Percentiles rank a stretch among this genome's conserved stretches.
phyloP scores from a whole-genome alignment of 495 filamentous ascomycete species.

The Usnea hakonensis region DNA sequence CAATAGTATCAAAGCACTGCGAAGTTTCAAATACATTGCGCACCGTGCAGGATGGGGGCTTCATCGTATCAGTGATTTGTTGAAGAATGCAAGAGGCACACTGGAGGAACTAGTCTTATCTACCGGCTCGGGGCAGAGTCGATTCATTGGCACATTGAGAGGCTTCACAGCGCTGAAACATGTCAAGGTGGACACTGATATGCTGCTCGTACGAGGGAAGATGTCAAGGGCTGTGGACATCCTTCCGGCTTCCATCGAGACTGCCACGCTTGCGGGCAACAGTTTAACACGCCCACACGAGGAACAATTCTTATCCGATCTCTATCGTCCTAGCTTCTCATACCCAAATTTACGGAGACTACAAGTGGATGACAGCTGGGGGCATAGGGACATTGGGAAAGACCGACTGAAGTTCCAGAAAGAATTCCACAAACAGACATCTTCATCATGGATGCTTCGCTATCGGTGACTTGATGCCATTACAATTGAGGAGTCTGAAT shows the following conservation, averaged over 20 bases:
- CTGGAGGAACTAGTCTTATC: slow-evolving; percentile 18
- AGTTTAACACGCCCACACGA: slow-evolving; percentile 16
- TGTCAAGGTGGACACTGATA: slow-evolving; percentile 18
- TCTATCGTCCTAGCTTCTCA: slow-evolving; percentile 18
- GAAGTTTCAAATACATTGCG: slow-evolving; percentile 18
- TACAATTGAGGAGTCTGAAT: neutral
- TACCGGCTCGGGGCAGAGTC: slow-evolving; percentile 14
- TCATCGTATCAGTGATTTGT: slow-evolving; percentile 10
- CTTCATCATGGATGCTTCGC: slow-evolving; percentile 18
- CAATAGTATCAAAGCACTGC: slow-evolving; percentile 10
- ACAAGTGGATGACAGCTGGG: slow-evolving; percentile 20
- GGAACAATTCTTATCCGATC: slow-evolving; percentile 19
- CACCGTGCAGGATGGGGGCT: slow-evolving; percentile 21
- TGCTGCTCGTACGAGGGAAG: slow-evolving; percentile 18
- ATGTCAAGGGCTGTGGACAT: slow-evolving; percentile 20
- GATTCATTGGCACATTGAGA: slow-evolving; percentile 18
- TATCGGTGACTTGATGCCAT: slow-evolving; percentile 1
- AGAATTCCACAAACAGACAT: slow-evolving; percentile 22
- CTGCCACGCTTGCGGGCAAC: slow-evolving; percentile 19
- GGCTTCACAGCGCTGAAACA: slow-evolving; percentile 18
- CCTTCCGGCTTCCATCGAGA: slow-evolving; percentile 19
- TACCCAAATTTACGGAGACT: slow-evolving; percentile 14
- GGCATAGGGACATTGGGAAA: slow-evolving; percentile 17
- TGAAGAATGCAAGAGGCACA: slow-evolving; percentile 17
- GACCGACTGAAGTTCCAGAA: slow-evolving; percentile 21